A percentile compares a stretch with the other conserved stretches of the same genome.
These are phyloP conservation scores for Ustilago shanxiensis DNA, from an alignment of 1,284 basidiomycete species.

Conservation along the genomic window DNA sequence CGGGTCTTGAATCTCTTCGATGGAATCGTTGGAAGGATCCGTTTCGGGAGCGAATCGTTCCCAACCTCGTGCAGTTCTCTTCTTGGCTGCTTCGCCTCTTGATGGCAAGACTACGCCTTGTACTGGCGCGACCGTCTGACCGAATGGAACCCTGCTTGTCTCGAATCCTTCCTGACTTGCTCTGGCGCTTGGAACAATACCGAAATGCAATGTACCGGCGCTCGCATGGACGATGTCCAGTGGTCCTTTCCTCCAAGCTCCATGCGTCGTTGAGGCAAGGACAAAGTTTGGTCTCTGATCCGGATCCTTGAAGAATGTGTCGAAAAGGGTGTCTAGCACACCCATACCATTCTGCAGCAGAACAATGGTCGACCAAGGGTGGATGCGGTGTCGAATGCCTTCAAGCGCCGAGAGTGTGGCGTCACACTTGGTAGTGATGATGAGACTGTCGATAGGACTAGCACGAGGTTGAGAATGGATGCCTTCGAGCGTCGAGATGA, in stretches of 20 bases:
- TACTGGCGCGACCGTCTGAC: slow-evolving; percentile 26
- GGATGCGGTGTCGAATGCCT: slow-evolving; percentile 78
- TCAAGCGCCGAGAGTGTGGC: slow-evolving; percentile 77
- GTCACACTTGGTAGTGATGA: slow-evolving; percentile 86
- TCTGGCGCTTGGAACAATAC: slow-evolving; percentile 78
- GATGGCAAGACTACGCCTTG: slow-evolving; percentile 5
- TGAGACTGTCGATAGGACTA: slow-evolving; percentile 72
- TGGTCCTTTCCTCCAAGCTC: slow-evolving; percentile 74
- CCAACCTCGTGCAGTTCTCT: slow-evolving; percentile 29
- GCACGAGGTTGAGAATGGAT: slow-evolving; percentile 32
- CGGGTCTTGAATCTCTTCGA: slow-evolving; percentile 21
- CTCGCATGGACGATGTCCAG: slow-evolving; percentile 81
- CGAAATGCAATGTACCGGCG: slow-evolving; percentile 81
- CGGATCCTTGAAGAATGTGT: slow-evolving; percentile 80
- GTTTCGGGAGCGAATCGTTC: slow-evolving; percentile 35
- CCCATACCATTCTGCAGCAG: slow-evolving; percentile 93
- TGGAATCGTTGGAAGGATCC: background rate
- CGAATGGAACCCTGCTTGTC: slow-evolving; percentile 20
- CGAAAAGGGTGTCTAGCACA: slow-evolving; percentile 82
- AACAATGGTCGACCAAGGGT: slow-evolving; percentile 82
- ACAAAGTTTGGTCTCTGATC: slow-evolving; percentile 84
- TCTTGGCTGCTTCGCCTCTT: background rate
- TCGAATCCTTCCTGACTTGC: slow-evolving; percentile 31
- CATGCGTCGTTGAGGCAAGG: slow-evolving; percentile 85
- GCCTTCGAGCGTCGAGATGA: slow-evolving; percentile 39